Conservation (phyloP, 2,329 filamentous ascomycete genomes). For the Endocalyx cinctus region DNA sequence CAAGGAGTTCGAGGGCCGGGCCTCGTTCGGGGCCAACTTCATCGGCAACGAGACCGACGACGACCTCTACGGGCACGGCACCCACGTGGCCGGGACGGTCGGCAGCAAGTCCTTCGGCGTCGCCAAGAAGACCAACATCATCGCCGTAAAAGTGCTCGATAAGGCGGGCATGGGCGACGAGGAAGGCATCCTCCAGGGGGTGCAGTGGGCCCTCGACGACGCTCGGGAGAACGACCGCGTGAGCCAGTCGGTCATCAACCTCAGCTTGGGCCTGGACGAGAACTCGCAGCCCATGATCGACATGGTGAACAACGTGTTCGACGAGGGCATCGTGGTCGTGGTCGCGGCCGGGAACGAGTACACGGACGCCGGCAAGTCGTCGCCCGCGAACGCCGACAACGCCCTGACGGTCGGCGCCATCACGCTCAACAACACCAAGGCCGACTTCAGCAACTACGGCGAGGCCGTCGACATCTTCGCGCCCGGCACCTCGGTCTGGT, state of each 20-base stretch:
- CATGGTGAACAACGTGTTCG: constrained; percentile 39
- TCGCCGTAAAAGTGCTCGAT: constrained; percentile 15
- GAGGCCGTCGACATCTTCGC: constrained; percentile 35
- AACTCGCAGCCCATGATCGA: constrained; percentile 34
- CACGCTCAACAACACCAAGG: constrained; percentile 27
- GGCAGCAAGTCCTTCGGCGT: constrained; percentile 16
- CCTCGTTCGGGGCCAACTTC: constrained; percentile 1
- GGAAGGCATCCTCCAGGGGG: constrained; percentile 18
- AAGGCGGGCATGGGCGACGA: constrained; percentile 12
- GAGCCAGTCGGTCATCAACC: constrained; percentile 8
- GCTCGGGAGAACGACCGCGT: constrained; percentile 7
- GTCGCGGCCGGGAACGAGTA: constrained; percentile 49
- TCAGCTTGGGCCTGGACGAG: constrained; percentile 5
- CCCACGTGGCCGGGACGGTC: constrained; percentile 23
- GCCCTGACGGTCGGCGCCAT: constrained; percentile 48
- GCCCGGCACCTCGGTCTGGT: constrained; percentile 34
- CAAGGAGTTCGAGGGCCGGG: constrained; percentile 1
- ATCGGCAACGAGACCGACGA: constrained; percentile 1
- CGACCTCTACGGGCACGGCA: constrained; percentile 10
- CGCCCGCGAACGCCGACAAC: constrained; percentile 39
- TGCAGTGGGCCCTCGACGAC: constrained; percentile 10
- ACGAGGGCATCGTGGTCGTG: constrained; percentile 41
- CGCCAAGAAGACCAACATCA: constrained; percentile 16
- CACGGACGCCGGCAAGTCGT: constrained; percentile 31
- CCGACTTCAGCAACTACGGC: constrained; percentile 47